Evolutionary conservation across 2,329 filamentous ascomycete species (phyloP).

Genomic region (Alternaria conjuncta): DNA sequence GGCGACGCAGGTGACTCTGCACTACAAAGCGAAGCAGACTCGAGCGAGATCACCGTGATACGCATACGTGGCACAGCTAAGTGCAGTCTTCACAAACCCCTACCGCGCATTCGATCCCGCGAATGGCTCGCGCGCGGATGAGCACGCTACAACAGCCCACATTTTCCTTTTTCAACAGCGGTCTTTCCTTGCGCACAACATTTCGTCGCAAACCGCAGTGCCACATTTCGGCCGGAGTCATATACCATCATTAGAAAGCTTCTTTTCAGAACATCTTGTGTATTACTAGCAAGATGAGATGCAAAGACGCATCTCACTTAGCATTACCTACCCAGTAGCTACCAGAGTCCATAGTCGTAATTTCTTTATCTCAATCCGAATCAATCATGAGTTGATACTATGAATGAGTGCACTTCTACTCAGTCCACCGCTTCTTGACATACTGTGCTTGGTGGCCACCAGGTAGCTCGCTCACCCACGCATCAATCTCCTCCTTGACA

Average conservation of each 20-base stretch:
- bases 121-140: neutral
- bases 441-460: conserved; percentile 25
- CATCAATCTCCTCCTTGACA: conserved; percentile 58
- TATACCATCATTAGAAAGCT: neutral
- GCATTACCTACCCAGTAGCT: neutral
- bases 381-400: neutral
- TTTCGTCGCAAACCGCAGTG: neutral
- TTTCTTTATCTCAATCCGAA: neutral
- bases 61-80: neutral
- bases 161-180: neutral
- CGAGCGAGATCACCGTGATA: conserved; percentile 1
- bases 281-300: neutral
- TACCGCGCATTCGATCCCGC: neutral
- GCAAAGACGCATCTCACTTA: neutral
- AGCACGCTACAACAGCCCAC: too few species aligned
- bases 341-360: neutral
- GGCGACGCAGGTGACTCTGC: neutral
- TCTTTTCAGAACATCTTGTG: neutral
- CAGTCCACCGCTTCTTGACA: conserved; percentile 19
- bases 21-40: neutral
- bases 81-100: neutral
- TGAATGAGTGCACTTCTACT: neutral
- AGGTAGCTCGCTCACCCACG: conserved; percentile 25
- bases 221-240: neutral
- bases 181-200: neutral